Base-by-base conservation (phyloP, 306 rosid species). In the Quercus cerris region DNA sequence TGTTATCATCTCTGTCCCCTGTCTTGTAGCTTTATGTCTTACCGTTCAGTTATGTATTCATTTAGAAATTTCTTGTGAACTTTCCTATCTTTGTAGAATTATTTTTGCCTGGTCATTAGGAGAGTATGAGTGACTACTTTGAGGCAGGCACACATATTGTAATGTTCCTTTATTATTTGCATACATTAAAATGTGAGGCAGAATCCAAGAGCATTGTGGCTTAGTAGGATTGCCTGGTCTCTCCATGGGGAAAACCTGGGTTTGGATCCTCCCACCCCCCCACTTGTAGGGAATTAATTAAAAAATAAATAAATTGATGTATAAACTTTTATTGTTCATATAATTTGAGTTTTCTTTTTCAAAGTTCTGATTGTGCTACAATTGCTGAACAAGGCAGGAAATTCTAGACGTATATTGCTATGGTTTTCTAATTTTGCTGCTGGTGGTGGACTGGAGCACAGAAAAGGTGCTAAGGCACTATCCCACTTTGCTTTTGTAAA, bases 401-500 rank as follows among this genome's bases (percentile, higher is more conserved):
- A 89, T 78, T 87, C 94, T 7, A 89, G 85, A 61, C 91, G 91
- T 11, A 84, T 92, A 63, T 83, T 52, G 18, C 86, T 83, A 83
- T 94, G 99, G 99, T 94, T 94, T 86, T 85, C 90, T 27, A 85
- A 68, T 80, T 82, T 88, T 76, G 75, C 88, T 13, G 76, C 86
- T 25, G 86, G 82, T 55, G 78, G 83, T 72, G 92, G 90, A 79
- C 81, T 88, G 67, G 94, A 89, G 76, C 95, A 85, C 71, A 89
- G 93, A 72, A 89, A 86, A 81, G 95, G 99, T 73, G 91, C 88
- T 38, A 93, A 84, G 83, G 97, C 95, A 0, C 79, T 94, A 74
- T 83, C 97, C 15, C 93, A 93, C 70, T 94, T 93, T 85, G 90
- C 97, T 67, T 94, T 94, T 77, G 85, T 82, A 74, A 79, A 93